Evolutionary conservation across 805 yeast genomes (phyloP), one percentile per base, ranked within the genome.

Genomic region (Nakazawaea ambrosiae): DNA sequence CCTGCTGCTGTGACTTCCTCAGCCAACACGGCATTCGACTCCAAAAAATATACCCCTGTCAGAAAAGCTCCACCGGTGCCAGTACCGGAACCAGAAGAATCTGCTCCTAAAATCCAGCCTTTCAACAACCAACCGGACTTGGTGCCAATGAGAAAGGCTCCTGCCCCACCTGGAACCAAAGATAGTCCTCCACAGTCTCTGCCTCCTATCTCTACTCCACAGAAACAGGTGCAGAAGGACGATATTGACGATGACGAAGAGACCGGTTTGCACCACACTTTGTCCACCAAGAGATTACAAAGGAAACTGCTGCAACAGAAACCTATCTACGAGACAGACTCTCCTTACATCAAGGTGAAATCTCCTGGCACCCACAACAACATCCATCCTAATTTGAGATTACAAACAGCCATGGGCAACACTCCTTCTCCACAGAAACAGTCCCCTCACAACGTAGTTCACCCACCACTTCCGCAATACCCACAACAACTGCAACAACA

Each of bases 101-200:
- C n/a, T 7, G 30, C 40, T 20, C 40, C 40, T 6, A 32, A 27
- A 25, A 23, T 37, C 19, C 30, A 22, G 24, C 41, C 41, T 4
- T 38, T 29, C 23, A 31, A 42, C n/a, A 34, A 42, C 27, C 45
- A 48, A 27, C 45, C 42, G 11, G 68, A 60, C 22, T 49, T 73
- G 40, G 55, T 66, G 2, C 78, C 80, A 6, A 58, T 58, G 46
- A 64, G 81, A 56, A 65, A 62, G 41, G 79, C 81, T 1, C 81
- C 81, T 5, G 66, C 75, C 5, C 79, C 78, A 2, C 78, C 78
- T 17, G 22, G 26, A 11, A 30, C 34, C 4, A 17, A 10, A 23
- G 27, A 32, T 17, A 24, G 17, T 5, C 24, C 27, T 4, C 22
- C 33, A 10, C 31, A 35, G 14, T 9, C n/a, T 7, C 5, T 14